Conservation (phyloP, 2,329 filamentous ascomycete genomes). For the Raffaelea ambrosiae region DNA sequence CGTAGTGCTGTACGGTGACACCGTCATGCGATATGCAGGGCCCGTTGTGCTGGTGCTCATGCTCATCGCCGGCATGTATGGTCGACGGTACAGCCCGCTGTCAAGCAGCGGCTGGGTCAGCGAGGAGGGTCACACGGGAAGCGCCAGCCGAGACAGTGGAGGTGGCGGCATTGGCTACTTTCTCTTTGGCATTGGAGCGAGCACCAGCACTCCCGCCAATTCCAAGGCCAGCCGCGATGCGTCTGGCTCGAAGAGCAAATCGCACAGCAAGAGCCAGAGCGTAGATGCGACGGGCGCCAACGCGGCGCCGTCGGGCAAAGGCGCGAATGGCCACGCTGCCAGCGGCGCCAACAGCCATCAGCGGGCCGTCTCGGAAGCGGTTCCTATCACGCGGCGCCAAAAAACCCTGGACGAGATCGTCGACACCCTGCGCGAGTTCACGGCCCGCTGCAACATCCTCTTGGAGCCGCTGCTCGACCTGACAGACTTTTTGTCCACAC, state of each 20-base stretch:
- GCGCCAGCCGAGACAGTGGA: conserved; percentile 6
- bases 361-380: conserved; percentile 35
- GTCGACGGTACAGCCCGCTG: conserved; percentile 77
- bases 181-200: conserved; percentile 73
- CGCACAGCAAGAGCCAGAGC: conserved; percentile 21
- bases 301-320: neutral
- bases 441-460: conserved; percentile 82
- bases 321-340: neutral
- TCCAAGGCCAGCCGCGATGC: too few species aligned
- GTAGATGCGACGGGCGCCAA: conserved; percentile 16
- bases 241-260: too few species aligned
- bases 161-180: conserved; percentile 13
- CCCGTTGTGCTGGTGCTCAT: conserved; percentile 72
- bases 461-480: conserved; percentile 81
- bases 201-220: conserved; percentile 26
- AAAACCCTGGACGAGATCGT: conserved; percentile 97
- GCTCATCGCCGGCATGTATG: conserved; percentile 88
- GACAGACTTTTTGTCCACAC: conserved; percentile 88
- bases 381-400: conserved; percentile 64
- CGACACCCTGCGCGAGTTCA: conserved; percentile 84
- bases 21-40: conserved; percentile 70
- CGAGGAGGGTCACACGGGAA: conserved; percentile 32
- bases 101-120: conserved; percentile 69
- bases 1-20: conserved; percentile 75
- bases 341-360: conserved; percentile 25